phyloP scores from a whole-genome alignment of 1,139 yeast genomes.

The Nadsonia commutata region DNA sequence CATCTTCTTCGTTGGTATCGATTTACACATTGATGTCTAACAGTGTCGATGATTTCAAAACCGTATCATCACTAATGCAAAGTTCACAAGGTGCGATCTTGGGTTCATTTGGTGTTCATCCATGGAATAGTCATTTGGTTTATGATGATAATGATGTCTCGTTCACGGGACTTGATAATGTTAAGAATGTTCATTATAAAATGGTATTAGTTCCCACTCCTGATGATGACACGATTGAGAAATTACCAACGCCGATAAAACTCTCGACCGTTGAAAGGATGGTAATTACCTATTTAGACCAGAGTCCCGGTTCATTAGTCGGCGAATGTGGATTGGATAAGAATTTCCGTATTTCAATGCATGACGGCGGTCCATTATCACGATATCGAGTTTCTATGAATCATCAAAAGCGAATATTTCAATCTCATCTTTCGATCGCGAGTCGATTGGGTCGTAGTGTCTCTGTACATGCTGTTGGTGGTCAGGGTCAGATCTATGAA shows the following conservation, averaged over 20 bases:
- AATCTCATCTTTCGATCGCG: conserved; percentile 41
- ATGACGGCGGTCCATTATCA: conserved; percentile 21
- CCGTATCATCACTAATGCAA: conserved; percentile 19
- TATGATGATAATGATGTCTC: conserved; percentile 17
- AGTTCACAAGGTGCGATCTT: conserved; percentile 26
- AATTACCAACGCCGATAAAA: background rate
- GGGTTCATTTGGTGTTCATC: conserved; percentile 76
- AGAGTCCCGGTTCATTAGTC: conserved; percentile 25
- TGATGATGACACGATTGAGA: conserved; percentile 14
- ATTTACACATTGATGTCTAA: conserved; percentile 27
- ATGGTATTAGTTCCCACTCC: conserved; percentile 43
- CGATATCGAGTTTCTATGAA: conserved; percentile 37
- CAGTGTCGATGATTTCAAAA: conserved; percentile 21
- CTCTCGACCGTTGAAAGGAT: background rate
- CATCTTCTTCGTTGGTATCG: conserved; percentile 12
- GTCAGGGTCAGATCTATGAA: conserved; percentile 34
- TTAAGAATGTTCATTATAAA: conserved; percentile 37
- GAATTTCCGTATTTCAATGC: conserved; percentile 35
- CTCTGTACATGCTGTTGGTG: conserved; percentile 76
- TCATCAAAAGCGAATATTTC: conserved; percentile 50
- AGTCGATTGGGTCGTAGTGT: conserved; percentile 33
- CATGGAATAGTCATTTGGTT: conserved; percentile 72
- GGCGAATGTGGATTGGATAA: conserved; percentile 90
- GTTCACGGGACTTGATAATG: conserved; percentile 6
- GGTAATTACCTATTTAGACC: conserved; percentile 13